Conservation (phyloP, 129 eudicot genomes). For the sunflower (Helianthus annuus) region HanXRQr2.0-SUNRISE NC_035439.2:7527065-7527564, state of each 20-base stretch:
- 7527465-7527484: neutral
- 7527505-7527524: neutral
- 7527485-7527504: neutral
- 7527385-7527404: no score
- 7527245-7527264: neutral
- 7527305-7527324: neutral
- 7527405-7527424: no score
- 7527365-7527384: no score
- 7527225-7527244: neutral
- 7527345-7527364: neutral
- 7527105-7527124: no score
- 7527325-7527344: constrained; percentile 2
- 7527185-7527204: no score
- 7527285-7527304: neutral
- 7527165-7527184: no score
- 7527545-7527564: neutral
- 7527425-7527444: no score
- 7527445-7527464: no score
- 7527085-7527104: no score
- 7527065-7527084: no score
- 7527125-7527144: no score
- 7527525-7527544: constrained; percentile 2
- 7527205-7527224: neutral
- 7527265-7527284: neutral
- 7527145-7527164: no score